Base-by-base conservation (phyloP, 2,329 filamentous ascomycete species). In the Diaporthe nobilis region DNA sequence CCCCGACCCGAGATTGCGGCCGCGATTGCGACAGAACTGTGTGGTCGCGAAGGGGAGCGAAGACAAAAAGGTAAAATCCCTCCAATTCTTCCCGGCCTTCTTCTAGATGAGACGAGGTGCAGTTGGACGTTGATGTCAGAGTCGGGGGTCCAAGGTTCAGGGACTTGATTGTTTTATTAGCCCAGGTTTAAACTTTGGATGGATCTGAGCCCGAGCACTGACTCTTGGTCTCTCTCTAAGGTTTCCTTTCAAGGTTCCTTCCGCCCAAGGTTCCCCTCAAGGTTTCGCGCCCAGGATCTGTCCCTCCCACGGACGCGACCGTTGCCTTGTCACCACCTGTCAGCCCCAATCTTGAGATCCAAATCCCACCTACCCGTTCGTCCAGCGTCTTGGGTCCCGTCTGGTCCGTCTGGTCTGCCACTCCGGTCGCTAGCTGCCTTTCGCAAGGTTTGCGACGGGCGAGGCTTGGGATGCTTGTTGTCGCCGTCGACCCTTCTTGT, bases 321-420 rank as follows among this genome's bases (percentile, higher is more conserved):
- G 47, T 53, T 53, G 47, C 65, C 63, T 68, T 51, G 63, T 68
- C 63, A 37, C 63, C 0, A 53, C 63, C 63, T 68, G 47, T 39
- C 63, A 68, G 12, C 63, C 47, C 63, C 28, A 68, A 68, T 68
- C 65, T 68, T 20, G 31, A 68, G 47, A 53, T 68, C n/a, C 34
- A 28, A 53, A 68, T 68, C 47, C 47, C 47, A 68, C 65, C 65
- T 47, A 42, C 47, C 65, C 65, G 65, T 70, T 70, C 65, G n/a
- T 42, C 65, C 65, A 70, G n/a, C 65, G 34, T 4, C 31, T 53
- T 68, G 63, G 63, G 63, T 68, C 63, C 47, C 31, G 63, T 51
- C 63, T 47, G 25, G 25, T n/a, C 61, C 6, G 17, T 10, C 39
- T 25, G 28, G 57, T 39, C 25, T 37, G 3, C 9, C 15, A 12